phyloP scores from a whole-genome alignment of 148 eudicot genomes.

The Spergularia bocconei region DNA sequence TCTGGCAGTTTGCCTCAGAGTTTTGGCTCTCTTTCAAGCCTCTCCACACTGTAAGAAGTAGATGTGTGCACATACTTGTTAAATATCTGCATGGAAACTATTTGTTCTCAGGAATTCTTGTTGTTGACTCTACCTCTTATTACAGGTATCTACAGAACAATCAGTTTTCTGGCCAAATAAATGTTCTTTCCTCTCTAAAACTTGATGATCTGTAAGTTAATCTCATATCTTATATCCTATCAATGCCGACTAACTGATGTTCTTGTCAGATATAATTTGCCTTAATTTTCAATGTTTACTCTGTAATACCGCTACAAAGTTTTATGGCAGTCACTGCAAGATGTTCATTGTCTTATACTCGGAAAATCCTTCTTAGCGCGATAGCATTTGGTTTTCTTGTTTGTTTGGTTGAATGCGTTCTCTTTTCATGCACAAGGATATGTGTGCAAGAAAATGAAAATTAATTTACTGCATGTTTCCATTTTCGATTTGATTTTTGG shows the following conservation, averaged over 20 bases:
- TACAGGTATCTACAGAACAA: slow-evolving; percentile 57
- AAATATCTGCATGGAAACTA: slow-evolving; percentile 5
- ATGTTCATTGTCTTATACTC: neutral
- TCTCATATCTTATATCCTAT: neutral
- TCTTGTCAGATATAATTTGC: neutral
- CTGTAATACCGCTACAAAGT: neutral
- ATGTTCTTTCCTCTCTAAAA: slow-evolving; percentile 47
- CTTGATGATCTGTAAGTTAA: slow-evolving; percentile 60
- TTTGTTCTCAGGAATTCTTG: neutral
- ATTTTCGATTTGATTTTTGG: neutral
- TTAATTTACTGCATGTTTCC: neutral
- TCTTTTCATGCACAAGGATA: neutral
- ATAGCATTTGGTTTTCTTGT: neutral
- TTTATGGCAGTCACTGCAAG: neutral
- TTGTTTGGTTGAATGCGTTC: neutral
- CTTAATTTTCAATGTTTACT: neutral
- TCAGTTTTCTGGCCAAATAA: slow-evolving; percentile 57
- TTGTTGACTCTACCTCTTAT: slow-evolving; percentile 24
- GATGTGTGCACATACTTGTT: slow-evolving; percentile 18
- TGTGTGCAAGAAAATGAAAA: neutral
- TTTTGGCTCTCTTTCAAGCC: slow-evolving; percentile 46
- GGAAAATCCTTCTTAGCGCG: neutral
- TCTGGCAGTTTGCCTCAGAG: slow-evolving; percentile 54
- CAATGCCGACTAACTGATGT: no score
- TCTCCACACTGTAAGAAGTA: slow-evolving; percentile 43